Evolutionary conservation across 768 basidiomycete species (phyloP).

Genomic region (Amanita exitialis): DNA sequence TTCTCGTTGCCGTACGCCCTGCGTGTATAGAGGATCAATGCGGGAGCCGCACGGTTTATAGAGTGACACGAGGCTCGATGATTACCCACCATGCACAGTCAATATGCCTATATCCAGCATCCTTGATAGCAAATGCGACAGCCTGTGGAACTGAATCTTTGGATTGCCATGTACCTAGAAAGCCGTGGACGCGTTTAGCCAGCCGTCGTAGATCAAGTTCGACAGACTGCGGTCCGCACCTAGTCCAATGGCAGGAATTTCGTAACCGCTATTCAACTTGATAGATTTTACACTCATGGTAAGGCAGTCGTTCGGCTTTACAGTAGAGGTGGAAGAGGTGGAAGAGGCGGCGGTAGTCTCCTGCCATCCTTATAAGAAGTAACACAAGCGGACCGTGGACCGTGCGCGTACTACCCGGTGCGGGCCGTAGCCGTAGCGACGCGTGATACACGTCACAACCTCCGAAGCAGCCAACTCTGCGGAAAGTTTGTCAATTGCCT

Average conservation of each 20-base stretch:
- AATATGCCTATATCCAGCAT: constrained; percentile 66
- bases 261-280: constrained; percentile 49
- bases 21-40: constrained; percentile 8
- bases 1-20: constrained; percentile 70
- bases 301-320: neutral
- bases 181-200: constrained; percentile 7
- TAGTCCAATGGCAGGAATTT: constrained; percentile 49
- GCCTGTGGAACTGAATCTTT: constrained; percentile 47
- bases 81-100: constrained; percentile 48
- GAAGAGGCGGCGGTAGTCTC: no score
- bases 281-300: neutral
- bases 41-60: neutral
- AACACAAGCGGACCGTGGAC: no score
- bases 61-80: neutral
- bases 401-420: no score
- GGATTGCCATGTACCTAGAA: constrained; percentile 72
- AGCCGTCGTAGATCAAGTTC: neutral
- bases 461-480: no score
- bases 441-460: no score
- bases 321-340: neutral
- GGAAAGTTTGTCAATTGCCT: no score
- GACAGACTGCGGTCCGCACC: constrained; percentile 28
- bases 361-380: no score
- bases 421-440: no score
- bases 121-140: constrained; percentile 65